A percentile compares a stretch with the other conserved stretches of the same genome.
phyloP scores from a whole-genome alignment of 1,284 basidiomycete genomes.

The Pascua sp. region DNA sequence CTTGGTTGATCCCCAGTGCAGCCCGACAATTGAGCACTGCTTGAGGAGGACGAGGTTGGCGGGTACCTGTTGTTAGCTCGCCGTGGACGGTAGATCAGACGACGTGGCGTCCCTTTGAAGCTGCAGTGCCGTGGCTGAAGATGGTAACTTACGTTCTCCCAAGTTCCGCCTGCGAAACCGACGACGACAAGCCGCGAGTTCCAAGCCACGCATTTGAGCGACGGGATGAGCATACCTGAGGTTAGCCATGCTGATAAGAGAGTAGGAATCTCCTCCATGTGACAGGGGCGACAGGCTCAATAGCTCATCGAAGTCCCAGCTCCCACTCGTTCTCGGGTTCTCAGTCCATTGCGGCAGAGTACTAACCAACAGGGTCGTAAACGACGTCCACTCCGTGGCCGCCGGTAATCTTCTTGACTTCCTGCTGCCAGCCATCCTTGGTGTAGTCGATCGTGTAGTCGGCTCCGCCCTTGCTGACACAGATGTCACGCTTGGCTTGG shows the following conservation, averaged over 20 bases:
- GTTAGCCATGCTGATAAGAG: neutral
- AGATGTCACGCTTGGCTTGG: conserved; percentile 47
- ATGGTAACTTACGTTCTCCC: conserved; percentile 67
- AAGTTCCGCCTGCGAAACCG: conserved; percentile 80
- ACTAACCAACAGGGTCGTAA: conserved; percentile 72
- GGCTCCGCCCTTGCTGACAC: conserved; percentile 44
- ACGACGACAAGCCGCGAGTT: conserved; percentile 87
- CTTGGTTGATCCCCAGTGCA: conserved; percentile 82
- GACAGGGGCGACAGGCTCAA: too few relatives aligned
- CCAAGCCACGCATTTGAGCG: conserved; percentile 86
- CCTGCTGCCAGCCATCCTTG: conserved; percentile 49
- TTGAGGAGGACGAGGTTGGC: conserved; percentile 84
- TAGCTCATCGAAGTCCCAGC: too few relatives aligned
- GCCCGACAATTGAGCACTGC: conserved; percentile 73
- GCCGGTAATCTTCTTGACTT: conserved; percentile 61
- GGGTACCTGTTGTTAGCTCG: conserved; percentile 58
- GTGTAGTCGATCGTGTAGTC: conserved; percentile 50
- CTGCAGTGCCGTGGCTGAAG: neutral
- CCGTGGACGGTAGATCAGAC: neutral
- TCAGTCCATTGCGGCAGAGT: too few relatives aligned
- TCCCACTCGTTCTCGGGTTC: too few relatives aligned
- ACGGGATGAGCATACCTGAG: conserved; percentile 21
- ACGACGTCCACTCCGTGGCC: conserved; percentile 82
- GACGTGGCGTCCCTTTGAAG: neutral
- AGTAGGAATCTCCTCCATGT: too few relatives aligned